Percentiles rank a stretch among this genome's conserved stretches.
Evolutionary conservation across 73 alveolate genomes (phyloP).

Genomic region (Symbiodinium pilosum): DNA sequence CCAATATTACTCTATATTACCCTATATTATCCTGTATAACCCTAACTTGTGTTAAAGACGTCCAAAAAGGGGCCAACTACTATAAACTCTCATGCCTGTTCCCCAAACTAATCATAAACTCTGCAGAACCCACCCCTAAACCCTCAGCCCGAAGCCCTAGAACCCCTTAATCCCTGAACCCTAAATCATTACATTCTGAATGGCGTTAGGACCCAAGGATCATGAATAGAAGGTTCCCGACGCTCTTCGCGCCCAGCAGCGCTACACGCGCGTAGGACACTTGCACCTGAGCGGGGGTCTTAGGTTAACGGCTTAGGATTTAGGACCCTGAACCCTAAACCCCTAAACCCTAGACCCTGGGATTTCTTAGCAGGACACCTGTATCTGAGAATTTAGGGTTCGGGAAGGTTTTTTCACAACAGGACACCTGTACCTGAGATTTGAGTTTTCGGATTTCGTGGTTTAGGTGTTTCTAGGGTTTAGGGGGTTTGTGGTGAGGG

Average conservation of each 20-base stretch:
- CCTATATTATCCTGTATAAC: no score
- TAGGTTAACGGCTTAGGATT: neutral
- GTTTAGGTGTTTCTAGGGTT: no score
- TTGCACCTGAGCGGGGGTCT: neutral
- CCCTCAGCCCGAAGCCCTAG: neutral
- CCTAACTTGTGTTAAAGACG: no score
- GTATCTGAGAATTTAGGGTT: no score
- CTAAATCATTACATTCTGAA: neutral
- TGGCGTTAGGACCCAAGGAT: neutral
- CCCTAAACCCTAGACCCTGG: no score
- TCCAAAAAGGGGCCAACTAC: neutral
- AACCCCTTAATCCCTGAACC: neutral
- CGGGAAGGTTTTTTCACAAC: no score
- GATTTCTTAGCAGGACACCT: no score
- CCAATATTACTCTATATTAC: no score
- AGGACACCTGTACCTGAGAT: no score
- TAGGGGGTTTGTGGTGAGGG: no score
- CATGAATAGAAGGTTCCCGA: neutral
- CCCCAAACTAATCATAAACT: neutral
- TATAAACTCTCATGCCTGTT: neutral
- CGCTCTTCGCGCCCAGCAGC: conserved; percentile 1
- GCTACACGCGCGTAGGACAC: neutral
- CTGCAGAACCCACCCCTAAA: neutral
- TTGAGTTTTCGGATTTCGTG: no score
- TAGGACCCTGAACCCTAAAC: no score